Evolutionary conservation across 441 rosid species (phyloP).

Genomic region (Aleurites moluccanus): DNA sequence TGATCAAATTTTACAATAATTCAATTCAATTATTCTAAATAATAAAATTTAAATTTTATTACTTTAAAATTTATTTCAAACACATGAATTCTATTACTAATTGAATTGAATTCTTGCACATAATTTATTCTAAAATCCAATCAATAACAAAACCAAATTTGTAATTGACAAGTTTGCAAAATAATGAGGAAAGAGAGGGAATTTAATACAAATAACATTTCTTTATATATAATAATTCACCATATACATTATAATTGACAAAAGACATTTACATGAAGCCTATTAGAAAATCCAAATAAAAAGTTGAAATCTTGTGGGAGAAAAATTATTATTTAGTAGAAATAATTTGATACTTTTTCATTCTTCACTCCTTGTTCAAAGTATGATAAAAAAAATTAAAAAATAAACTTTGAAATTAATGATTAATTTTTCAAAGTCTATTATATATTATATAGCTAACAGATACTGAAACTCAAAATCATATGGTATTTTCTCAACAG

Average conservation of each 20-base stretch:
- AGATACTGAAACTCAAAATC: conserved; percentile 88
- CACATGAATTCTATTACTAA: too few species aligned
- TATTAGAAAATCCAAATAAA: background rate
- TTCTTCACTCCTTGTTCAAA: background rate
- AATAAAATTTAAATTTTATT: too few species aligned
- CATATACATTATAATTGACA: background rate
- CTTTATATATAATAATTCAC: background rate
- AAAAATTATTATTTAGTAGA: background rate
- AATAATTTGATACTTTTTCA: background rate
- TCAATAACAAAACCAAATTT: too few species aligned
- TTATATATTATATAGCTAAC: conserved; percentile 41
- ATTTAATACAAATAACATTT: background rate
- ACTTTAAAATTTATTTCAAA: too few species aligned
- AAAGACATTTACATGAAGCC: background rate
- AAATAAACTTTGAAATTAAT: background rate
- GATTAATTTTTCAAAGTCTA: conserved; percentile 6
- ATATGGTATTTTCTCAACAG: conserved; percentile 67
- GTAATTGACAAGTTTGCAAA: background rate
- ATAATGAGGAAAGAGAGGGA: background rate
- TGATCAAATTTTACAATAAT: too few species aligned
- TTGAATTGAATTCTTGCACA: too few species aligned
- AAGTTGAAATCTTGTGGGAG: background rate
- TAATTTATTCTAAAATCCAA: too few species aligned
- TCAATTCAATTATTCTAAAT: too few species aligned
- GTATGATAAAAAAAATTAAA: background rate